Conservation (phyloP, 495 filamentous ascomycete genomes). For the Talaromyces stipitatus region DNA sequence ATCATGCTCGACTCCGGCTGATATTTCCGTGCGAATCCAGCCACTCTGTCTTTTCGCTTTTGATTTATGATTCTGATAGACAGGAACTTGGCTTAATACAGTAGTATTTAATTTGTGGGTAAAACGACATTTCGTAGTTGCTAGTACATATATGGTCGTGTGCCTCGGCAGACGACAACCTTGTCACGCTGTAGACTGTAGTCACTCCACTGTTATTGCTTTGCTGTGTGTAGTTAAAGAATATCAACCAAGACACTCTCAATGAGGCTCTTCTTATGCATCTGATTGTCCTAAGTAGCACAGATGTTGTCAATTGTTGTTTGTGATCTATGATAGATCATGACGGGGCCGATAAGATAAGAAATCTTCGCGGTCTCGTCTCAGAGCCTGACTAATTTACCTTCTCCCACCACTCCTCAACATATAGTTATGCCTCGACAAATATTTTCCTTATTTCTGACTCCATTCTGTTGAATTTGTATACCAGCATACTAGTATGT, state of each 20-base stretch:
- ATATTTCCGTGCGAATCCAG: background rate
- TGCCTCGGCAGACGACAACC: background rate
- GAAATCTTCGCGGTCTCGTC: background rate
- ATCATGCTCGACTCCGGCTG: constrained; percentile 14
- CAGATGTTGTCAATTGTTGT: background rate
- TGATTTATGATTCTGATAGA: too few species aligned
- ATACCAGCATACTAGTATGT: background rate
- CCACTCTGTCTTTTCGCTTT: too few species aligned
- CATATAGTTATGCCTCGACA: too few species aligned
- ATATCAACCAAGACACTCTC: background rate
- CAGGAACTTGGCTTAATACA: too few species aligned
- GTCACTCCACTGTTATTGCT: too few species aligned
- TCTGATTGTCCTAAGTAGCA: background rate
- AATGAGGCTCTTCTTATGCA: background rate
- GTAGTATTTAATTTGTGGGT: too few species aligned
- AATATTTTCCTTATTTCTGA: too few species aligned
- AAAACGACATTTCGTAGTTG: too few species aligned
- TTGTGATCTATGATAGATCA: background rate
- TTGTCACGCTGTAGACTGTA: background rate
- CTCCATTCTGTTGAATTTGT: too few species aligned
- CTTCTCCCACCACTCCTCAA: too few species aligned
- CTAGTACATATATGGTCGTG: too few species aligned
- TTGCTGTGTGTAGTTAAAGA: too few species aligned
- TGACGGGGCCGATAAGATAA: background rate
- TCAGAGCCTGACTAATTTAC: background rate